These are phyloP conservation scores for Podaxis pistillaris DNA, from an alignment of 768 basidiomycete genomes.

Conservation along the genomic window DNA sequence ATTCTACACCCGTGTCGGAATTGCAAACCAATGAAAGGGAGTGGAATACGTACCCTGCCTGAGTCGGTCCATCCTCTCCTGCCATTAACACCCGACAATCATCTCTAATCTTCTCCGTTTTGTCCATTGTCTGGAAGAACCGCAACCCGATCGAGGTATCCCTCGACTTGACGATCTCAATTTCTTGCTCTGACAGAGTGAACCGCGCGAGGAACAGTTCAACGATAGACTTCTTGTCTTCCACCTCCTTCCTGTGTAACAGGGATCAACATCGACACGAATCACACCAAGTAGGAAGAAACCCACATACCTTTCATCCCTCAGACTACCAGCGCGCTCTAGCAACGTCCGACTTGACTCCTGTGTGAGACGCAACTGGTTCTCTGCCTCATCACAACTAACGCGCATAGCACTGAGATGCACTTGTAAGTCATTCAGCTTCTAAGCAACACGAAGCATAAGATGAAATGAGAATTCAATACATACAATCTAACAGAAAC, in stretches of 20 bases:
- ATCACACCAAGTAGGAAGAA: neutral
- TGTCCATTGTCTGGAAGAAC: slow-evolving; percentile 88
- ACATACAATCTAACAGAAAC: slow-evolving; percentile 1
- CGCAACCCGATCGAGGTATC: slow-evolving; percentile 72
- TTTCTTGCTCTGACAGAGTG: slow-evolving; percentile 74
- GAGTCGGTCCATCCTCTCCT: slow-evolving; percentile 77
- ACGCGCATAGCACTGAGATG: slow-evolving; percentile 79
- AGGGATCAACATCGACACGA: slow-evolving; percentile 7
- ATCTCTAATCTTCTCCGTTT: slow-evolving; percentile 74
- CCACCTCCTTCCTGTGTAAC: slow-evolving; percentile 57
- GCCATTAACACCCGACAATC: slow-evolving; percentile 88
- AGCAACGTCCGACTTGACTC: slow-evolving; percentile 76
- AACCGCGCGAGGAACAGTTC: slow-evolving; percentile 81
- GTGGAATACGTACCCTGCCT: slow-evolving; percentile 56
- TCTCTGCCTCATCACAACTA: slow-evolving; percentile 82
- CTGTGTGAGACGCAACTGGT: slow-evolving; percentile 70
- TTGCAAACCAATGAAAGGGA: neutral
- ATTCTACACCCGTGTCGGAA: slow-evolving; percentile 44
- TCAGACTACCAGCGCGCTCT: slow-evolving; percentile 77
- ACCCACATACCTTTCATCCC: slow-evolving; percentile 61
- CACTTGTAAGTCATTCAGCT: slow-evolving; percentile 74
- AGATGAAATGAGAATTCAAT: neutral
- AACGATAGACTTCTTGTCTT: slow-evolving; percentile 72
- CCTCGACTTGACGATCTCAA: slow-evolving; percentile 71
- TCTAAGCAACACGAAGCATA: slow-evolving; percentile 44